A percentile compares a stretch with the other conserved stretches of the same genome.
Conservation (phyloP, 768 basidiomycete species). For the Tricholomella constricta region DNA sequence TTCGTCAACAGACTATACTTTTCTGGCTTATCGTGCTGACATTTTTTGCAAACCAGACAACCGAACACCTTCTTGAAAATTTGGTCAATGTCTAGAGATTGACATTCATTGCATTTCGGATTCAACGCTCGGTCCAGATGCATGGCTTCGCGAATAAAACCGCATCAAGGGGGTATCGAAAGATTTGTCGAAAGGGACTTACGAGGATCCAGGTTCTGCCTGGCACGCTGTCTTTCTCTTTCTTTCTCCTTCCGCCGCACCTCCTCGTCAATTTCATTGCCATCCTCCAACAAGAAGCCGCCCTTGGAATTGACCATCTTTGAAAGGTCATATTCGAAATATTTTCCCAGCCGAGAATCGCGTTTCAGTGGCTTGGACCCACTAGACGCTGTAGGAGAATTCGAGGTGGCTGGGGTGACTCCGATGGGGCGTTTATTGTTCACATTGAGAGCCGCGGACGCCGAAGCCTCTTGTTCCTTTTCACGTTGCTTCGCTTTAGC, state of each 20-base stretch:
- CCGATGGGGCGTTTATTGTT: constrained; percentile 76
- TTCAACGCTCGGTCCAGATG: constrained; percentile 71
- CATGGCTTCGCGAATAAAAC: constrained; percentile 57
- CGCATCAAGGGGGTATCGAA: not conserved
- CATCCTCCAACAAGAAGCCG: constrained; percentile 91
- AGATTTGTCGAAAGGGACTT: constrained; percentile 22
- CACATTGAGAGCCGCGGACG: constrained; percentile 52
- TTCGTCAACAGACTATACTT: constrained; percentile 95
- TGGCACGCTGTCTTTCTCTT: constrained; percentile 74
- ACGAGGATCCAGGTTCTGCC: constrained; percentile 79
- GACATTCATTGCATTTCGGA: constrained; percentile 86
- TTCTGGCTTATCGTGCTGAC: constrained; percentile 88
- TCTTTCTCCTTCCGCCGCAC: constrained; percentile 76
- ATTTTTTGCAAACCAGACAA: constrained; percentile 84
- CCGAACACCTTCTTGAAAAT: constrained; percentile 81
- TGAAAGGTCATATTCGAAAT: constrained; percentile 96
- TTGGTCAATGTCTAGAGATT: constrained; percentile 86
- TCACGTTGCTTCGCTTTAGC: constrained; percentile 78
- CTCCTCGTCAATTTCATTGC: constrained; percentile 78
- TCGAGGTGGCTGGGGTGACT: constrained; percentile 56
- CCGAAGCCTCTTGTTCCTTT: constrained; percentile 53
- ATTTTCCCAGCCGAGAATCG: constrained; percentile 81
- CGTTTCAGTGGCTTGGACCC: constrained; percentile 59
- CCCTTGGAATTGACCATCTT: constrained; percentile 98
- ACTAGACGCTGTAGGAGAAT: constrained; percentile 59